Conservation (phyloP, 225 moss, liverwort and hornwort genomes). For the Pseudisothecium myosuroides region DNA sequence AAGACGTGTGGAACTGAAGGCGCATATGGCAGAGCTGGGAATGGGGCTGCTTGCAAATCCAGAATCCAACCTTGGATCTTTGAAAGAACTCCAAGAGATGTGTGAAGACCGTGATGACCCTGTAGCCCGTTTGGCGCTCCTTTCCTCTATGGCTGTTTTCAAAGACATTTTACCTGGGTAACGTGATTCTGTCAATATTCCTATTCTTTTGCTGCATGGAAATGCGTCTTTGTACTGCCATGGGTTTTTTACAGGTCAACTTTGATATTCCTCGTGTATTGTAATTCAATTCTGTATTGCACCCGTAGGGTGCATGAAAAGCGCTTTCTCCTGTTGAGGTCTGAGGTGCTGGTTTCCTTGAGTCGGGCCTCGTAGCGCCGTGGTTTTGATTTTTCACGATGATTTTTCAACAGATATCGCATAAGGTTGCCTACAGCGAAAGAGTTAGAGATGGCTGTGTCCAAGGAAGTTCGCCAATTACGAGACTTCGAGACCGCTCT, state of each 20-base stretch:
- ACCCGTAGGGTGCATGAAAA: no score
- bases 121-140: slow-evolving; percentile 76
- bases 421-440: slow-evolving; percentile 86
- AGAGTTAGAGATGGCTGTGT: slow-evolving; percentile 72
- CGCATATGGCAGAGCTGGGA: slow-evolving; percentile 85
- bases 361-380: background rate
- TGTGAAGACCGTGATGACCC: slow-evolving; percentile 74
- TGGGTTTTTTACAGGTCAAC: background rate
- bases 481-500: slow-evolving; percentile 86
- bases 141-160: slow-evolving; percentile 88
- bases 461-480: slow-evolving; percentile 80
- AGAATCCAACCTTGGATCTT: slow-evolving; percentile 51
- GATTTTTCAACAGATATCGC: slow-evolving; percentile 59
- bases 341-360: background rate
- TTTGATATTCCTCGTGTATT: background rate
- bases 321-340: background rate
- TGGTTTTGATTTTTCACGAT: background rate
- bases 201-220: background rate
- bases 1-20: slow-evolving; percentile 56
- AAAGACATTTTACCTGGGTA: slow-evolving; percentile 98
- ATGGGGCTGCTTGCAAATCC: slow-evolving; percentile 78
- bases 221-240: background rate
- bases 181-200: background rate
- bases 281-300: background rate
- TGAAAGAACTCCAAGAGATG: slow-evolving; percentile 87